Base-by-base conservation (phyloP, 179 eudicot genomes). In the Beta lomatogona region DNA sequence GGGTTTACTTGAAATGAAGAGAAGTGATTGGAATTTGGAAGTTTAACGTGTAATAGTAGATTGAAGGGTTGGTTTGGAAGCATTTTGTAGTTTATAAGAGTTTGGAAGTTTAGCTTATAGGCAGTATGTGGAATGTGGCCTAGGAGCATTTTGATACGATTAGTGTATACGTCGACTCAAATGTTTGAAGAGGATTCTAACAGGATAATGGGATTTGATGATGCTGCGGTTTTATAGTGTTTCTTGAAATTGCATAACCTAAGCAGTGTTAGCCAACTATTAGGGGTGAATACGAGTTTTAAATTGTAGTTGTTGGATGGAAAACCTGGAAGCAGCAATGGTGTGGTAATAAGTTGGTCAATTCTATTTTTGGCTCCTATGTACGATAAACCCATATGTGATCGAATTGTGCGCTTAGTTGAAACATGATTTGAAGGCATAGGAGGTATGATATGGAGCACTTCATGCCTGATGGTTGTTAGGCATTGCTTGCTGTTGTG, bases 381-480 rank as follows among this genome's bases (percentile, higher is more conserved):
- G 41, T 1, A 28, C 2, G 8, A 12, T 28, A 64, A 28, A 25
- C 16, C 44, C 44, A 2, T 64, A 9, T 12, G 2, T 64, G 69
- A 64, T n/a, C 1, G 10, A n/a, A 19, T 9, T 60, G 28, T 60
- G 21, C 5, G 13, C 11, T 21, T 31, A 9, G 18, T 25, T 18
- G n/a, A 36, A 9, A 64, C 22, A 18, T 64, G 68, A 60, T 60
- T 48, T 60, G 48, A 73, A 58, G 28, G 50, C 48, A 18, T 36
- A 58, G 45, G 9, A 18, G 59, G 50, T 75, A 75, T 57, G 50
- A 75, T 18, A 74, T 74, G 77, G 28, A 75, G 50, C 52, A 13
- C 77, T 36, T 12, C 19, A 13, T 19, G 12, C 19, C 22, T 6
- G 55, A 31, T 55, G 9, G 48, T 6, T 71, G 57, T 70, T 25